Evolutionary conservation across 2,329 filamentous ascomycete species (phyloP), one percentile per base, ranked within the genome.

Genomic region (Neofusicoccum umdonicola): DNA sequence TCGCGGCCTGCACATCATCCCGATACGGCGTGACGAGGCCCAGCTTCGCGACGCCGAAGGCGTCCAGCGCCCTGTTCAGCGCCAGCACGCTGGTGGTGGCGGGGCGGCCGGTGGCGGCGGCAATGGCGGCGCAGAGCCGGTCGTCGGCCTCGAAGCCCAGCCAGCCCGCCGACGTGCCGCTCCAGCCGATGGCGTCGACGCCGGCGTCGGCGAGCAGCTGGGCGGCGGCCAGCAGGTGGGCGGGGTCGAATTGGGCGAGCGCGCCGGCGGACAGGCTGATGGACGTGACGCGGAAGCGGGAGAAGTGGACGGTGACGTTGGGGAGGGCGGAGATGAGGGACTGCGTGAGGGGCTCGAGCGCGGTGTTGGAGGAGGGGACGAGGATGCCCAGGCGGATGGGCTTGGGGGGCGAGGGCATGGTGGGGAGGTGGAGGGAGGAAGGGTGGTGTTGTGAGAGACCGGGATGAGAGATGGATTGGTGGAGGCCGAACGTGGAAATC

Each of bases 301-400:
- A 77, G 71, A 80, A 81, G 70, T 81, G 80, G 8, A 76, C 78
- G 3, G 74, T 77, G 19, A 81, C 70, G 13, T 70, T 67, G 2
- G 72, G 68, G 15, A 79, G 17, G 47, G 27, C 6, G 12, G 47
- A 50, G 13, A 34, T 50, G 22, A 50, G 17, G 11, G 47, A 48
- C 70, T 15, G 68, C 68, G 79, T 80, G 13, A 81, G 72, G 9
- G 79, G 78, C 68, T 82, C 80, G 17, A 81, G 73, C 3, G 75
- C 74, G 11, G 79, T 82, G 68, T 81, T 81, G 61, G 79, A 80
- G 44, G 75, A 79, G 15, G 80, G 80, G 31, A 79, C 76, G 34
- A 82, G 75, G 52, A 82, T 74, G 56, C 78, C 80, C 35, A 82
- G 62, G 31, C 66, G 65, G 12, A 68, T 62, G 12, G 63, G 39